Conservation (phyloP, 257 asterid genomes). For the Haberlea rhodopensis region DNA sequence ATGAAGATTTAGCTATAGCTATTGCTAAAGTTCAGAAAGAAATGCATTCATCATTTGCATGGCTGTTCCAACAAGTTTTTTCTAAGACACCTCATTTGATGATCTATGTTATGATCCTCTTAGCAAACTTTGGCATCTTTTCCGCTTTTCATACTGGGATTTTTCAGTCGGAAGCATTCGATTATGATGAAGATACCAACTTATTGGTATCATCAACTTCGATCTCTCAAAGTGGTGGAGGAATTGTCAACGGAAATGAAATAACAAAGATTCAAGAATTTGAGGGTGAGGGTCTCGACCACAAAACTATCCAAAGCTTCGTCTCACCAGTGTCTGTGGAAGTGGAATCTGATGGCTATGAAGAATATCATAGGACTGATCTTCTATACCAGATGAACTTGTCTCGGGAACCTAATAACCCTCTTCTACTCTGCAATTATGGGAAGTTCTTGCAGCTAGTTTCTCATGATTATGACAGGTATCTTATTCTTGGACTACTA, state of each 20-base stretch:
- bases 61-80: slow-evolving; percentile 86
- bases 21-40: slow-evolving; percentile 53
- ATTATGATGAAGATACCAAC: background rate
- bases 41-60: slow-evolving; percentile 65
- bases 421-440: slow-evolving; percentile 75
- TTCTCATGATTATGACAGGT: slow-evolving; percentile 67
- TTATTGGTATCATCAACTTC: slow-evolving; percentile 16
- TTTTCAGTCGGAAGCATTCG: slow-evolving; percentile 8
- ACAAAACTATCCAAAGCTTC: slow-evolving; percentile 32
- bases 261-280: slow-evolving; percentile 35
- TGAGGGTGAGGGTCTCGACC: slow-evolving; percentile 34
- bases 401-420: slow-evolving; percentile 58
- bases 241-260: slow-evolving; percentile 31
- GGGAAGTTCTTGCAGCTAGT: slow-evolving; percentile 68
- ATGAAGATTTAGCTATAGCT: slow-evolving; percentile 56
- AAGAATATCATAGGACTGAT: slow-evolving; percentile 56
- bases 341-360: slow-evolving; percentile 52
- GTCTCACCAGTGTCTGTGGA: slow-evolving; percentile 65
- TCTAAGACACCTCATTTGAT: slow-evolving; percentile 66
- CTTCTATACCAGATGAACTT: slow-evolving; percentile 60
- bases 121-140: slow-evolving; percentile 59
- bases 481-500: no score
- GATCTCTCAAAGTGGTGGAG: background rate
- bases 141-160: slow-evolving; percentile 39
- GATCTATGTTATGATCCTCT: slow-evolving; percentile 66